These are phyloP conservation scores for Colletotrichum gloeosporioides DNA, from an alignment of 2,329 filamentous ascomycete genomes.

Conservation along the genomic window DNA sequence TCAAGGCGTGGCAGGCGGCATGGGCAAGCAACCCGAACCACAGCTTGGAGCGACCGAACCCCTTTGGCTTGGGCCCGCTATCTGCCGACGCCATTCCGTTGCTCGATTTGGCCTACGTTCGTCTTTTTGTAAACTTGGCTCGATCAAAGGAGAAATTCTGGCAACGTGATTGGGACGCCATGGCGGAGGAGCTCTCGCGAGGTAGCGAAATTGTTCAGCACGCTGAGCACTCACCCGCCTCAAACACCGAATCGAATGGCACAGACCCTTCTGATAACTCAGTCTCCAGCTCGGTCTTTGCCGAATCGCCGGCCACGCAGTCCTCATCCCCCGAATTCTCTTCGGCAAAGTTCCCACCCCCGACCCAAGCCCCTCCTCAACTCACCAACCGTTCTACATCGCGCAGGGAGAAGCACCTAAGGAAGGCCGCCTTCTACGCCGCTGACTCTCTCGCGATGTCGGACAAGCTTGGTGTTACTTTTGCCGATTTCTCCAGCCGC, in stretches of 20 bases:
- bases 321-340: conserved; percentile 54
- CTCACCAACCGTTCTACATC: conserved; percentile 55
- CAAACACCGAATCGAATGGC: conserved; percentile 48
- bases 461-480: conserved; percentile 83
- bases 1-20: conserved; percentile 92
- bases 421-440: conserved; percentile 95
- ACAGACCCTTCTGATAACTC: conserved; percentile 54
- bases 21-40: conserved; percentile 90
- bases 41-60: conserved; percentile 83
- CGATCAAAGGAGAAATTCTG: conserved; percentile 92
- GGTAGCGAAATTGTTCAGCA: conserved; percentile 79
- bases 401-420: conserved; percentile 83
- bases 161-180: conserved; percentile 90
- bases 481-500: conserved; percentile 81
- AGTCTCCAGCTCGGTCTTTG: conserved; percentile 49
- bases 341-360: conserved; percentile 37
- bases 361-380: conserved; percentile 24
- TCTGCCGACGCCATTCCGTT: conserved; percentile 91
- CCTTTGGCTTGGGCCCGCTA: conserved; percentile 79
- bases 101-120: conserved; percentile 88
- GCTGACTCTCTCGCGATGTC: conserved; percentile 90
- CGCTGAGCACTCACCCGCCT: conserved; percentile 65
- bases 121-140: conserved; percentile 91
- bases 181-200: conserved; percentile 84
- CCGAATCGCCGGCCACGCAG: conserved; percentile 58